A percentile compares a stretch with the other conserved stretches of the same genome.
phyloP scores from a whole-genome alignment of 805 yeast genomes.

The Saccharomycopsis olivae region DNA sequence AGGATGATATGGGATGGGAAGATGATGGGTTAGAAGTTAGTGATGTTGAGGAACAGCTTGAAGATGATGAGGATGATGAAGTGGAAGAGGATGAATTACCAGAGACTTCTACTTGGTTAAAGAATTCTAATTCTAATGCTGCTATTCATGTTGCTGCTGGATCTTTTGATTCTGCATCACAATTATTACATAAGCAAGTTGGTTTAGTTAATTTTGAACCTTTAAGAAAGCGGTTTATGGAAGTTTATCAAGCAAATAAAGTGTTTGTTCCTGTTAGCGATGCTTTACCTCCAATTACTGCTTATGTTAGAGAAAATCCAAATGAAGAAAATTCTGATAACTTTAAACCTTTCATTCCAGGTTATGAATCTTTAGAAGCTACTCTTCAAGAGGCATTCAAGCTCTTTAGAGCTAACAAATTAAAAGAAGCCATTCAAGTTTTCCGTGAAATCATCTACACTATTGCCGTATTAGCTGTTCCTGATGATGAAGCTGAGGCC shows the following conservation, averaged over 20 bases:
- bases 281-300: constrained; percentile 60
- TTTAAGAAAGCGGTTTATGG: constrained; percentile 68
- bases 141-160: constrained; percentile 96
- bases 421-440: constrained; percentile 66
- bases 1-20: constrained; percentile 71
- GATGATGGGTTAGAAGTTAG: constrained; percentile 69
- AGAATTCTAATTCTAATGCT: constrained; percentile 69
- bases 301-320: constrained; percentile 53
- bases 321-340: constrained; percentile 42
- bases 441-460: constrained; percentile 78
- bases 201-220: constrained; percentile 87
- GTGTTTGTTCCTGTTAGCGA: constrained; percentile 63
- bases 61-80: constrained; percentile 27
- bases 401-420: constrained; percentile 71
- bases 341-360: constrained; percentile 63
- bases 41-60: constrained; percentile 36
- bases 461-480: constrained; percentile 59
- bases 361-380: constrained; percentile 53
- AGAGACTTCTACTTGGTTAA: constrained; percentile 61
- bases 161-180: constrained; percentile 92
- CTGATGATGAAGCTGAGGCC: constrained; percentile 62
- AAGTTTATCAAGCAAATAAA: constrained; percentile 74
- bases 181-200: constrained; percentile 77
- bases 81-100: constrained; percentile 21
- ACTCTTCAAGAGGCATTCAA: constrained; percentile 64